These are phyloP conservation scores for Echium plantagineum DNA, from an alignment of 257 asterid species.

Conservation along the genomic window DNA sequence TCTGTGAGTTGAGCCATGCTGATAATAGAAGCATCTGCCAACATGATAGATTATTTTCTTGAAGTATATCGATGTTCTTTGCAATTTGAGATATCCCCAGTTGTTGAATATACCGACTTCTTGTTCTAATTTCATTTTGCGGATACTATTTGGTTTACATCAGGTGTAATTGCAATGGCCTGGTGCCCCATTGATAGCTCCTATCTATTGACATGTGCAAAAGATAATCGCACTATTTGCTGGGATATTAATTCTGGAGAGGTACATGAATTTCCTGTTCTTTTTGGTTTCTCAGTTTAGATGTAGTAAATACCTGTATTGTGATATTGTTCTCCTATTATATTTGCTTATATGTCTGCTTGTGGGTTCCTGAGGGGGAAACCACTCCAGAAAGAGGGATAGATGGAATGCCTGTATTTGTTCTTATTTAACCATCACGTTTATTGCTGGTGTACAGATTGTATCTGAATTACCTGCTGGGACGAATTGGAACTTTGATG, in stretches of 20 bases:
- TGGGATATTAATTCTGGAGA: slow-evolving; percentile 88
- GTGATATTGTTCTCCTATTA: slow-evolving; percentile 5
- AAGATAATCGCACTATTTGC: slow-evolving; percentile 95
- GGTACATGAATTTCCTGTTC: slow-evolving; percentile 30
- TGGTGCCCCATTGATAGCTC: slow-evolving; percentile 98
- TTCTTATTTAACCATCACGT: not conserved
- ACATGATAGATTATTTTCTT: not conserved
- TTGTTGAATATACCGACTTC: not conserved
- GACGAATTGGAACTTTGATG: slow-evolving; percentile 94
- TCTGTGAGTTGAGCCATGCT: too few species aligned
- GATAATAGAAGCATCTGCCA: too few species aligned
- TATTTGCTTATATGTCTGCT: not conserved
- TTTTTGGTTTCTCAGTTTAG: not conserved
- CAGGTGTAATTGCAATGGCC: slow-evolving; percentile 98
- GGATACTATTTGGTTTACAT: not conserved
- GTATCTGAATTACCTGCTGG: slow-evolving; percentile 95
- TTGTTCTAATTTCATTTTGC: not conserved
- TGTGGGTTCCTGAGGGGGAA: not conserved
- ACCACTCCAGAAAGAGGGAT: not conserved
- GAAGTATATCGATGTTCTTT: not conserved
- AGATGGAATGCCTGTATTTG: not conserved
- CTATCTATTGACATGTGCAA: slow-evolving; percentile 88
- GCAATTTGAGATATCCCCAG: not conserved
- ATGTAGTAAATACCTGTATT: not conserved
- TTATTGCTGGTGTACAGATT: slow-evolving; percentile 37